Base-by-base conservation (phyloP, 192 early-diverging fungal species). In the Diversispora epigaea region DNA sequence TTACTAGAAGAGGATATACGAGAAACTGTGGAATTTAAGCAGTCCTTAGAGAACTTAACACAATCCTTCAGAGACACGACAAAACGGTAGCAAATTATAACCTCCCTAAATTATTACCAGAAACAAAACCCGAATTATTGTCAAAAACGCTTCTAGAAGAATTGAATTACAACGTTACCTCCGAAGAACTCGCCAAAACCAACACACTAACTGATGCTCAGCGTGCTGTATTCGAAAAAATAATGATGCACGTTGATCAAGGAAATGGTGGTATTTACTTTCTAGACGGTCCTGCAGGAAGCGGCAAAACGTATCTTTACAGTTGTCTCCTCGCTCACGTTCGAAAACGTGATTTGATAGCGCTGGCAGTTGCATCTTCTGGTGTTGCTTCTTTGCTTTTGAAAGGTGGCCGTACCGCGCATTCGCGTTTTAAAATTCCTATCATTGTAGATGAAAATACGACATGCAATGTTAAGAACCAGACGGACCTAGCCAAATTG, bases 371-470 rank as follows among this genome's bases (percentile, higher is more conserved):
- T 8, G 47, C 47, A 8, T 49, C 47, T 49, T 49, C 39, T 79
- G 79, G 82, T 1, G 79, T 74, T n/a, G 76, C 82, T 4, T 75
- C 82, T 12, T 55, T 79, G 19, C 61, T 80, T 0, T 58, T 83
- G 5, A 10, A 55, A 49, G 77, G 73, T n/a, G 79, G 79, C 0
- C 6, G 73, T 50, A 83, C 82, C 0, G 80, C 77, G 4, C 82
- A 83, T 55, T 77, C 79, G 0, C n/a, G 45, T 6, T 83, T 83
- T 57, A 75, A 77, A 62, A 73, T 80, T 1, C 79, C 77, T 1
- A 10, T 83, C 14, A 25, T 41, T 6, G 21, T 77, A 4, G 3
- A 75, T 43, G 76, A 78, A 47, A 50, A 58, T 14, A 57, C 74
- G 10, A 63, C 68, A 3, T 83, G 79, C 21, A 64, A 75, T 55